phyloP scores from a whole-genome alignment of 495 filamentous ascomycete species.

The Talaromyces liani region DNA sequence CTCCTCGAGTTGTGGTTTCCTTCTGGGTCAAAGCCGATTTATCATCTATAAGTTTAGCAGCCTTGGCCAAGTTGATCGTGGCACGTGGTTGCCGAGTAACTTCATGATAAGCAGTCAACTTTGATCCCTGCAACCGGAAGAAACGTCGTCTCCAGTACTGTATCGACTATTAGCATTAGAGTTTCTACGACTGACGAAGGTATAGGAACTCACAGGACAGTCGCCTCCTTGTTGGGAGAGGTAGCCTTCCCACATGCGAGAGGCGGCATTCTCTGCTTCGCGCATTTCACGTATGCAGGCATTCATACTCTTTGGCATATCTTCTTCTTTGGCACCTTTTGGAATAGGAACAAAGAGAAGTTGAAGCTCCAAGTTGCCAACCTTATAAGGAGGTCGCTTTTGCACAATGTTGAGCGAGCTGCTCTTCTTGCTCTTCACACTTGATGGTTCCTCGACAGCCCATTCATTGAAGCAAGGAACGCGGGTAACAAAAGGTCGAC shows the following conservation, averaged over 20 bases:
- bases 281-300: slow-evolving; percentile 86
- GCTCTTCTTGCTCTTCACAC: slow-evolving; percentile 84
- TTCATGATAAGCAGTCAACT: slow-evolving; percentile 94
- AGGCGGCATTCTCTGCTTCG: slow-evolving; percentile 68
- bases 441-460: slow-evolving; percentile 79
- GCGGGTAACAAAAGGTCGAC: slow-evolving; percentile 77
- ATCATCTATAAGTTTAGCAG: slow-evolving; percentile 89
- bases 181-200: neutral
- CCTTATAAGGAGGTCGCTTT: slow-evolving; percentile 79
- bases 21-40: slow-evolving; percentile 73
- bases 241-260: slow-evolving; percentile 75
- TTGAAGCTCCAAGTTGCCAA: slow-evolving; percentile 90
- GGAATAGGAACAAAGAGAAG: slow-evolving; percentile 90
- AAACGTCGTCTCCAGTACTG: slow-evolving; percentile 97
- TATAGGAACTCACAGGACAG: slow-evolving; percentile 70
- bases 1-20: slow-evolving; percentile 64
- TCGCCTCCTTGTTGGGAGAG: slow-evolving; percentile 96
- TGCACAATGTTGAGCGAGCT: slow-evolving; percentile 51
- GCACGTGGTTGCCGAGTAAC: slow-evolving; percentile 89
- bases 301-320: slow-evolving; percentile 99
- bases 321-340: slow-evolving; percentile 79
- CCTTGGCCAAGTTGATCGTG: slow-evolving; percentile 93
- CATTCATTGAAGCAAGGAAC: slow-evolving; percentile 96
- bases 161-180: slow-evolving; percentile 7
- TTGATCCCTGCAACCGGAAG: slow-evolving; percentile 87